Conservation (phyloP, 2,329 filamentous ascomycete species). For the Fusarium sulawesiense region DNA sequence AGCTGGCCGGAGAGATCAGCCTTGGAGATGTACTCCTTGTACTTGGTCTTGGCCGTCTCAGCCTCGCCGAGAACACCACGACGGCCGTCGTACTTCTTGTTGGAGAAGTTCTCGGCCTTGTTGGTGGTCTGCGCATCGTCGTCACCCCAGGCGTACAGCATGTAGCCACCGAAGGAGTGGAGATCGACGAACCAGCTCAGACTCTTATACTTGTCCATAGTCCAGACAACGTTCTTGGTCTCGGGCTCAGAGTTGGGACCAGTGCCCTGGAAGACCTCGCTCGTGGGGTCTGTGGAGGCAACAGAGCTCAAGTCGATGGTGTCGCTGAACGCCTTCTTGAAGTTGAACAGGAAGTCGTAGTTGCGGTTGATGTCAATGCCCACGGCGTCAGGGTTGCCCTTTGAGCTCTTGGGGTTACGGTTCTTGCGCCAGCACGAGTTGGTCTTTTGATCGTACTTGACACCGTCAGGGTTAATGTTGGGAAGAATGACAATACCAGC, state of each 20-base stretch:
- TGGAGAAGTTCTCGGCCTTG: conserved; percentile 63
- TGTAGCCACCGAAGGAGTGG: conserved; percentile 63
- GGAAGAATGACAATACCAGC: conserved; percentile 66
- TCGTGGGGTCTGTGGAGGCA: conserved; percentile 53
- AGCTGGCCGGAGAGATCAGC: conserved; percentile 52
- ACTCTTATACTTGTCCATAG: conserved; percentile 61
- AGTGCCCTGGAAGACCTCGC: conserved; percentile 63
- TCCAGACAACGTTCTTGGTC: conserved; percentile 64
- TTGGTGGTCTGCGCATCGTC: conserved; percentile 62
- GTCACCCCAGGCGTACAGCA: conserved; percentile 69
- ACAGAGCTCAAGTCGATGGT: conserved; percentile 53
- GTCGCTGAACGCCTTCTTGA: conserved; percentile 55
- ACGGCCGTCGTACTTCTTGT: conserved; percentile 62
- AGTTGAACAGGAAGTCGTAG: conserved; percentile 69
- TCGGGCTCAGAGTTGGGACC: conserved; percentile 66
- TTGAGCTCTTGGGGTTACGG: conserved; percentile 58
- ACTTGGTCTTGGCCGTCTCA: conserved; percentile 47
- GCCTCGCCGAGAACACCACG: conserved; percentile 60
- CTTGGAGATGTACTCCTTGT: conserved; percentile 59
- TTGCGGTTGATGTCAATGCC: conserved; percentile 68
- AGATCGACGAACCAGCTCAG: conserved; percentile 69
- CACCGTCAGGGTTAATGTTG: conserved; percentile 66
- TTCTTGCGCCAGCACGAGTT: conserved; percentile 68
- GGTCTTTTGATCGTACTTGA: conserved; percentile 62
- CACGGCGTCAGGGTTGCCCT: conserved; percentile 48